Evolutionary conservation across 352 stramenopile species (phyloP), one percentile per base, ranked within the genome.

Genomic region (Globisporangium parvum): DNA sequence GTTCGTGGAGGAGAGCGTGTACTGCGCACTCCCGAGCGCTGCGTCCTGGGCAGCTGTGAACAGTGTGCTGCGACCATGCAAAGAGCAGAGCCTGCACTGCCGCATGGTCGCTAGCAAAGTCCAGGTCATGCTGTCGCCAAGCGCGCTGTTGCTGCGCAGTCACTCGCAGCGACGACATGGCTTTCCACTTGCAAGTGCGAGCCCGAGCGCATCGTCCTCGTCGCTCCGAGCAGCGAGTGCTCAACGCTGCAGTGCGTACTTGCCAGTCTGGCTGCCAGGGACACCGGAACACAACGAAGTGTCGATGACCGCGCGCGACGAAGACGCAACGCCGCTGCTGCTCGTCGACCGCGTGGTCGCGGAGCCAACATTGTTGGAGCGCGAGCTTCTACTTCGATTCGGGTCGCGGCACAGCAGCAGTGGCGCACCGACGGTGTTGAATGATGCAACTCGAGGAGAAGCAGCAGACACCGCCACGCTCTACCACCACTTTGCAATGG

Each of bases 1-100:
- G 12, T 91, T 84, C 51, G 86, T 91, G 67, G 78, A 91, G 46
- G 73, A 71, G 31, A 65, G 45, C 17, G 71, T 81, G 41, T 87
- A 82, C 37, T 66, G 65, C 1, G 45, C 64, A 20, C 52, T 91
- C 21, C 62, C 67, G 2, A 66, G 80, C 4, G 21, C 57, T 1
- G 8, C 44, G 0, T 57, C 45, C 9, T 91, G 80, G 80, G 41
- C 46, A 0, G 41, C 47, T 12, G 64, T 87, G 2, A 60, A 67
- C 46, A 26, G 31, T 0, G 53, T 67, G 17, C 60, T 71, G 26
- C 66, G 65, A 1, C 61, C 63, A 9, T 86, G 72, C 47, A 70
- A 62, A 11, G 80, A 89, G 51, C 74, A 89, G 31, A 50, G 52
- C 20, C 42, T 89, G 51, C 74, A 77, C 45, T 82, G 69, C 23